Base-by-base conservation (phyloP, 2,329 filamentous ascomycete species). In the Akanthomyces uredinophilus region DNA sequence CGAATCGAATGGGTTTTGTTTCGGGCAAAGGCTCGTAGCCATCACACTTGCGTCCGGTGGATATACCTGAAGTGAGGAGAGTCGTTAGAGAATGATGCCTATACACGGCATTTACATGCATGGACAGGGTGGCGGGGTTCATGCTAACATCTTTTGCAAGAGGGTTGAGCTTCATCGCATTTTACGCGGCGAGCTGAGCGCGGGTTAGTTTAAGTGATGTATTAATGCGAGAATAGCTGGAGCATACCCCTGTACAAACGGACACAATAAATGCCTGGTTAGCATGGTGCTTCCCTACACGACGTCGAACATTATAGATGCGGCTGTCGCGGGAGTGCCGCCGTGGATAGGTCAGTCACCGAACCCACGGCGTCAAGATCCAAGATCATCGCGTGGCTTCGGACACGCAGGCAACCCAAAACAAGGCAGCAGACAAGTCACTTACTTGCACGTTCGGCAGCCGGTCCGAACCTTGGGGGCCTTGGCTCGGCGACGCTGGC, bases 381-480 rank as follows among this genome's bases (percentile, higher is more conserved):
- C 32, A 22, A 14, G 37, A 18, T 20, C 13, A 46, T 46, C 43
- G 43, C 22, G 5, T 7, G n/a, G 18, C 22, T 14, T 18, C 20
- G 43, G 43, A 6, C 32, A 46, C 5, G 16, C 14, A 14, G 5
- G 41, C n/a, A 20, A 57, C 18, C 24, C 2, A 37, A 20, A 7
- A 57, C n/a, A 24, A 10, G 24, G 16, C 4, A 16, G 37, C 16
- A n/a, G 52, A 29, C 5, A 20, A 32, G 37, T 13, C 22, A 63
- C 61, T 63, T 53, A 63, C 61, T 63, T 63, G 61, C 61, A 63
- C 18, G 61, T 63, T 50, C 43, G 47, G 35, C 61, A 63, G 22
- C 61, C 61, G 18, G 61, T 63, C 27, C 61, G 55, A 22, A 63
- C 61, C n/a, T 63, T 60, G 50, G 61, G 61, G n/a, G 61, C 55